Evolutionary conservation across 306 rosid genomes (phyloP).

Genomic region (Fragaria vesca): DNA sequence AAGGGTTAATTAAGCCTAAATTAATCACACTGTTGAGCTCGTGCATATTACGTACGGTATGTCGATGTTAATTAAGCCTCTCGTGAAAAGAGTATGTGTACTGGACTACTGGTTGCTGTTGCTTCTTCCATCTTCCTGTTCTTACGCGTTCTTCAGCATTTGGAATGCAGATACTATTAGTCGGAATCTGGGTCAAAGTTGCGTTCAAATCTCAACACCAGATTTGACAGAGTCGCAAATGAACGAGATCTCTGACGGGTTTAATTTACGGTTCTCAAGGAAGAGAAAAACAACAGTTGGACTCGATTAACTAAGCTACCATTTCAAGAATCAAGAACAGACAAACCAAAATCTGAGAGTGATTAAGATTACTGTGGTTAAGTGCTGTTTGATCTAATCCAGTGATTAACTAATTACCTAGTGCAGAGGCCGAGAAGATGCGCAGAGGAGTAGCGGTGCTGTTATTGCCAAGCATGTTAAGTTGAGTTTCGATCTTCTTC

Average conservation of each 20-base stretch:
- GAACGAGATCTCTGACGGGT: slow-evolving; percentile 33
- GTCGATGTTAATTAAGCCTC: not conserved
- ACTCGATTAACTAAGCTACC: slow-evolving; percentile 8
- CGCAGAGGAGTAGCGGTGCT: slow-evolving; percentile 45
- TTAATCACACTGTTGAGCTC: slow-evolving; percentile 18
- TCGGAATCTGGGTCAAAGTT: slow-evolving; percentile 38
- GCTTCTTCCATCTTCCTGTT: not conserved
- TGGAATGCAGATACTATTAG: not conserved
- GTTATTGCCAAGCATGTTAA: slow-evolving; percentile 56
- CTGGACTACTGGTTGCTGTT: not conserved
- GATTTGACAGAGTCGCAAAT: slow-evolving; percentile 11
- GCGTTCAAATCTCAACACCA: slow-evolving; percentile 3
- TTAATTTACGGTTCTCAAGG: slow-evolving; percentile 30
- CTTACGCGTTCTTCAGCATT: not conserved
- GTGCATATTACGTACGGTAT: slow-evolving; percentile 38
- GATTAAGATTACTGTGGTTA: not conserved
- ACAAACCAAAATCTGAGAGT: not conserved
- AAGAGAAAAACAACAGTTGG: slow-evolving; percentile 12
- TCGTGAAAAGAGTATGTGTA: not conserved
- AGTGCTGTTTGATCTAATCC: not conserved
- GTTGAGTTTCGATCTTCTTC: slow-evolving; percentile 77
- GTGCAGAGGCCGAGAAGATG: slow-evolving; percentile 47
- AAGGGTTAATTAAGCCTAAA: not conserved
- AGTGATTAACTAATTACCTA: slow-evolving; percentile 34
- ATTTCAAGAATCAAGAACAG: slow-evolving; percentile 14